Evolutionary conservation across 148 eudicot genomes (phyloP).

Genomic region (Amaranthus hypochondriacus): DNA sequence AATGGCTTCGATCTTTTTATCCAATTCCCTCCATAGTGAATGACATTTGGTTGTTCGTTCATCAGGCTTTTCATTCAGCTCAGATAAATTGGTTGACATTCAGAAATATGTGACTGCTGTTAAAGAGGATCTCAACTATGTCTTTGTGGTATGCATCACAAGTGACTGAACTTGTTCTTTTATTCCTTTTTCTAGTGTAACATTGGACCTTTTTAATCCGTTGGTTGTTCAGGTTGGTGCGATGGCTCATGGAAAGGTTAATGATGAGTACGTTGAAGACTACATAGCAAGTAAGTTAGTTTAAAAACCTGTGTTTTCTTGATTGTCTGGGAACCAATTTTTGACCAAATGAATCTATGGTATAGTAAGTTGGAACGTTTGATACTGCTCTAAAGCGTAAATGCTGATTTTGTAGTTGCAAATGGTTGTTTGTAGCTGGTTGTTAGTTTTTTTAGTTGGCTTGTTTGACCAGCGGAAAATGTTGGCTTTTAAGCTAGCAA

Average conservation of each 20-base stretch:
- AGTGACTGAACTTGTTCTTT: background rate
- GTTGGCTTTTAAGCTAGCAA: too few species aligned
- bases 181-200: background rate
- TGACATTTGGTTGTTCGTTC: conserved; percentile 19
- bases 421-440: too few species aligned
- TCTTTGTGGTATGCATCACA: conserved; percentile 72
- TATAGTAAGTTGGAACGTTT: background rate
- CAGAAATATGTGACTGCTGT: conserved; percentile 59
- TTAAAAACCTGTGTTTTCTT: background rate
- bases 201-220: conserved; percentile 6
- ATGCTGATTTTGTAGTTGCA: background rate
- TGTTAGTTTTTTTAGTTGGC: too few species aligned
- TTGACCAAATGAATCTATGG: background rate
- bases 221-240: conserved; percentile 75
- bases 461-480: too few species aligned
- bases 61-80: conserved; percentile 88
- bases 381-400: background rate
- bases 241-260: conserved; percentile 96
- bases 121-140: conserved; percentile 53
- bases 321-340: background rate
- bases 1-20: background rate
- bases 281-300: conserved; percentile 59
- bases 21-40: background rate
- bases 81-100: conserved; percentile 78
- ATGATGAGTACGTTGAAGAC: conserved; percentile 64